Base-by-base conservation (phyloP, 1,139 yeast species). In the Spencermartinsiella ligniputridi region DNA sequence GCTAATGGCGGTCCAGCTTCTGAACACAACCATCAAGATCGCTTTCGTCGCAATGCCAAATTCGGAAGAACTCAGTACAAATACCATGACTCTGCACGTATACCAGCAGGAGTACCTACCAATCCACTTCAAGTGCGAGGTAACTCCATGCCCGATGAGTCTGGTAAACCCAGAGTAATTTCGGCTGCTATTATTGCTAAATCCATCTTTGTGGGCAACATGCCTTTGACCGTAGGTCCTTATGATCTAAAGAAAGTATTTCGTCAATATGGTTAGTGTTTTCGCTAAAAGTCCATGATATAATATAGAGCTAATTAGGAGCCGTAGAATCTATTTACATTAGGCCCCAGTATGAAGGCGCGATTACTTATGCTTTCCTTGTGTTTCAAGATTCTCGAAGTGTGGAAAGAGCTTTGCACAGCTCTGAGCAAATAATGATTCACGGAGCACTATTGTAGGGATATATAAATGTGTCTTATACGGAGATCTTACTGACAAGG, bases 181-280 rank as follows among this genome's bases (percentile, higher is more conserved):
- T 11, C n/a, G 32, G 19, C 36, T 24, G 35, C 18, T 13, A 24
- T 19, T 34, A 16, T 22, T 15, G 32, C 34, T 13, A 33, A 37
- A 3, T 39, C 43, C 16, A 39, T 42, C 21, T 36, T 42, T 22
- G 43, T 42, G 21, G 46, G 38, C 25, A 39, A 39, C 18, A 9
- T 38, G 3, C 41, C 41, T 17, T 2, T 17, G 6, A 19, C 25
- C 12, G 35, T 29, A 9, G 34, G 13, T 16, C 27, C 17, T 18
- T 13, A 16, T 3, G 35, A 19, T 27, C 35, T 38, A 24, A 15
- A 27, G 18, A 19, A 29, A 9, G 11, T 27, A 19, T 38, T 38
- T 16, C 15, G 25, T 5, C 32, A 30, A 19, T 38, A 29, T 19
- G 41, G 41, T 20, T 20, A 3, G 32, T 27, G 8, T 4, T n/a